These are phyloP conservation scores for Globisporangium acanthophoron DNA, from an alignment of 352 stramenopile genomes.

Conservation along the genomic window DNA sequence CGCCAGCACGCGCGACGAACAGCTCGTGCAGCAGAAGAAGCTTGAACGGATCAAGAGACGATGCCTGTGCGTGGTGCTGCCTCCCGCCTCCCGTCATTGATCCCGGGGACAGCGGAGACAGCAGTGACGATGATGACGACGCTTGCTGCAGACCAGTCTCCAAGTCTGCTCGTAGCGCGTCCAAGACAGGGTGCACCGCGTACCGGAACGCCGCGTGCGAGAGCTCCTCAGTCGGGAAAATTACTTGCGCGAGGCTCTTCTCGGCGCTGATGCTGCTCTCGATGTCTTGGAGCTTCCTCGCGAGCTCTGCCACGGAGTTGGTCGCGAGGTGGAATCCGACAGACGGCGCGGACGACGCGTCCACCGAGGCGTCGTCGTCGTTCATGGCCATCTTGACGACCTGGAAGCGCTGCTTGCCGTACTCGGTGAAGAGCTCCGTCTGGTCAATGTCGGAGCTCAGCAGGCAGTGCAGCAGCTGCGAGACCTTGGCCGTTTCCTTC, in stretches of 20 bases:
- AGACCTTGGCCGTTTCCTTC: slow-evolving; percentile 40
- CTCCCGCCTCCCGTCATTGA: slow-evolving; percentile 1
- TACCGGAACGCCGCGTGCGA: slow-evolving; percentile 56
- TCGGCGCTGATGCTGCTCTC: slow-evolving; percentile 52
- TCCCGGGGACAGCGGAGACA: not conserved
- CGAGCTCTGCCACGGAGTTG: slow-evolving; percentile 26
- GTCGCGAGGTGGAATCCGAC: slow-evolving; percentile 30
- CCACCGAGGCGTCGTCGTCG: slow-evolving; percentile 20
- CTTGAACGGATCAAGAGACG: slow-evolving; percentile 38
- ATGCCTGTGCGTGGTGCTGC: slow-evolving; percentile 9
- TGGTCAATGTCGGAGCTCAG: slow-evolving; percentile 48
- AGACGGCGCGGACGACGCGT: slow-evolving; percentile 3
- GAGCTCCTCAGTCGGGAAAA: slow-evolving; percentile 64
- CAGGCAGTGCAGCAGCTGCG: slow-evolving; percentile 61
- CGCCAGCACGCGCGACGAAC: slow-evolving; percentile 21
- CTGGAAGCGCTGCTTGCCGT: slow-evolving; percentile 65
- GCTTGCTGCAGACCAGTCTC: slow-evolving; percentile 17
- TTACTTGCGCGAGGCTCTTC: slow-evolving; percentile 35
- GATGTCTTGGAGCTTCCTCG: slow-evolving; percentile 37
- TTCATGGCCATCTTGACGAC: slow-evolving; percentile 48
- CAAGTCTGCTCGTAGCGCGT: slow-evolving; percentile 46
- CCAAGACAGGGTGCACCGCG: slow-evolving; percentile 42
- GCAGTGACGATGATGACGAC: not conserved
- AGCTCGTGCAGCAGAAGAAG: slow-evolving; percentile 57
- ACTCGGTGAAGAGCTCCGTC: slow-evolving; percentile 50